Evolutionary conservation across 352 stramenopile genomes (phyloP), one percentile per base, ranked within the genome.

Genomic region (Phytophthora hybrid): DNA sequence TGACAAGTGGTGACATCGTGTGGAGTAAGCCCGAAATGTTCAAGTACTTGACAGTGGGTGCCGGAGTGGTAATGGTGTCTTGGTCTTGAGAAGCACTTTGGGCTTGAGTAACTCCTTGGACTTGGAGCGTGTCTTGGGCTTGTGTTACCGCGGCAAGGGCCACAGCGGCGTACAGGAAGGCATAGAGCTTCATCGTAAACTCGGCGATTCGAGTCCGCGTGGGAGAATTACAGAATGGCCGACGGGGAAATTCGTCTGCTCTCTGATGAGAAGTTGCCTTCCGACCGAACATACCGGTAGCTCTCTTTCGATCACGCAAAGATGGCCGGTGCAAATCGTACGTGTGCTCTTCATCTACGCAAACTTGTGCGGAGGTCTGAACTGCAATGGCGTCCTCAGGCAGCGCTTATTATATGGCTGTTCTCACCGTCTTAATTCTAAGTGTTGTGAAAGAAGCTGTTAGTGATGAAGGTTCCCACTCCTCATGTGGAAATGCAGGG

Each of bases 1-100:
- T 49, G 37, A 19, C 55, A 32, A 49, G 34, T 9, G 55, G 55
- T 3, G 10, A 47, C 16, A 11, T 32, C 4, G 55, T 61, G 18
- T 61, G 55, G 5, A 61, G 31, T 31, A 49, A 14, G 10, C 5
- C 34, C 32, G 21, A 39, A 18, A 53, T 63, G 39, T 63, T 41
- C 57, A 61, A 13, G 32, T 63, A 53, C 39, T 63, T 52, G n/a
- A 63, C 39, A 31, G 57, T 53, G 5, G 57, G 57, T 39, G 57
- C 57, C 21, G 21, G 37, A 10, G 57, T 63, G 21, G 37, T 3
- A 53, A 7, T 39, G 11, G 16, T 21, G 5, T 26, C 55, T 39
- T 54, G 21, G 10, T 31, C 39, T 41, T 63, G 57, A 13, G 32
- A 62, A 1, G 6, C 10, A 13, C 16, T 39, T 51, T 62, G 56